Evolutionary conservation across 2,329 filamentous ascomycete species (phyloP).

Genomic region (Helotiales sp.): DNA sequence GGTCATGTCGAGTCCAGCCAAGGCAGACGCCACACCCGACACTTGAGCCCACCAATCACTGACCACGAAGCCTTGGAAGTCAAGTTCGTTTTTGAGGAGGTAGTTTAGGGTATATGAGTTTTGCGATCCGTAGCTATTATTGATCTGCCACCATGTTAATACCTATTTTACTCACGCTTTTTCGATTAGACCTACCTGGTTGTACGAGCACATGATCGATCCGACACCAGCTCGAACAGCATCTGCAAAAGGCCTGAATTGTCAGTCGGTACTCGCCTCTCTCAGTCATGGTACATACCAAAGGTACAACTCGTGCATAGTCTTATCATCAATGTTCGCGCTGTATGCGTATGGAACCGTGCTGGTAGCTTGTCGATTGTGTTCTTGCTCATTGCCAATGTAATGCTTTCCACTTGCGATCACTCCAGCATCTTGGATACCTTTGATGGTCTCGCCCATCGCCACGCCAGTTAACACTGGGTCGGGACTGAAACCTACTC

Average conservation of each 20-base stretch:
- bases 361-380: slow-evolving; percentile 27
- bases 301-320: slow-evolving; percentile 60
- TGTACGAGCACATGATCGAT: slow-evolving; percentile 72
- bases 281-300: slow-evolving; percentile 40
- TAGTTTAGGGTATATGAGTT: slow-evolving; percentile 76
- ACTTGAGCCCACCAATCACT: slow-evolving; percentile 81
- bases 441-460: slow-evolving; percentile 71
- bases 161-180: too few species aligned
- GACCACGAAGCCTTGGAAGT: slow-evolving; percentile 78
- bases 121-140: slow-evolving; percentile 78
- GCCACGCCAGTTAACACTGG: slow-evolving; percentile 73
- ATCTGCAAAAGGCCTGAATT: slow-evolving; percentile 48
- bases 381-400: slow-evolving; percentile 69
- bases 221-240: slow-evolving; percentile 71
- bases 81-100: slow-evolving; percentile 75
- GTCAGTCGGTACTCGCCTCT: slow-evolving; percentile 13
- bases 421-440: slow-evolving; percentile 79
- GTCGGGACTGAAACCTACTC: slow-evolving; percentile 61
- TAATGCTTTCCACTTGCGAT: slow-evolving; percentile 82
- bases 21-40: slow-evolving; percentile 63
- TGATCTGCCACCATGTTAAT: slow-evolving; percentile 49
- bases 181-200: slow-evolving; percentile 12
- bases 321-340: slow-evolving; percentile 62
- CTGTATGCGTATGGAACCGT: slow-evolving; percentile 62
- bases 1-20: slow-evolving; percentile 81